Evolutionary conservation across 2,329 filamentous ascomycete genomes (phyloP), one percentile per base, ranked within the genome.

Genomic region (Thelonectria blattea): DNA sequence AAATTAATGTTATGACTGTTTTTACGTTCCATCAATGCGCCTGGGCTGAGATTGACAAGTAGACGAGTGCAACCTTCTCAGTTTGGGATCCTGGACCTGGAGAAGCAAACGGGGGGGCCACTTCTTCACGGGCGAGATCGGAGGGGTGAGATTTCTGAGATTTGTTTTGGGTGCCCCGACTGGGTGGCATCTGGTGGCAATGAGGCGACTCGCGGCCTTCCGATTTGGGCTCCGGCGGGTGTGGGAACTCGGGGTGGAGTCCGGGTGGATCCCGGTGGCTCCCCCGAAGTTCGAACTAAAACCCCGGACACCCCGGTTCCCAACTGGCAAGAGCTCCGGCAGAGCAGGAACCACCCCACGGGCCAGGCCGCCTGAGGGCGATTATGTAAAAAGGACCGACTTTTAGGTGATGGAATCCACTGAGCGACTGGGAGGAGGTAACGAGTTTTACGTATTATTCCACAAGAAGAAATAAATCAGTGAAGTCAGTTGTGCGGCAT

Each of bases 321-420:
- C 43, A 54, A 46, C 11, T 37, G 34, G 34, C 34, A 37, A 37
- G 34, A 15, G 34, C 30, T 18, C 27, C 18, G 18, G 27, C 41
- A 45, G 41, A 27, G 39, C 41, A 37, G 34, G 34, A 37, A 37
- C 34, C 34, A 42, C 22, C 51, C 51, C 57, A 60, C 57, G 57
- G 57, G 57, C 47, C 52, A 60, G 52, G 41, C 57, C 57, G 57
- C 41, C 41, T 30, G 47, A 20, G 32, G 43, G 42, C 10, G 42
- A 55, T 60, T 60, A 60, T 30, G 57, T 60, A 60, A 60, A 60
- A 60, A 52, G 52, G 57, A 60, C 57, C 57, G 57, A 55, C 15
- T 60, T 60, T 60, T 60, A 55, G 52, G 52, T 60, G 39, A 60
- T 48, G 24, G 57, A 60, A 60, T 60, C 57, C 57, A 60, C 57